These are phyloP conservation scores for Alternaria sp. DNA, from an alignment of 2,329 filamentous ascomycete genomes.

Conservation along the genomic window DNA sequence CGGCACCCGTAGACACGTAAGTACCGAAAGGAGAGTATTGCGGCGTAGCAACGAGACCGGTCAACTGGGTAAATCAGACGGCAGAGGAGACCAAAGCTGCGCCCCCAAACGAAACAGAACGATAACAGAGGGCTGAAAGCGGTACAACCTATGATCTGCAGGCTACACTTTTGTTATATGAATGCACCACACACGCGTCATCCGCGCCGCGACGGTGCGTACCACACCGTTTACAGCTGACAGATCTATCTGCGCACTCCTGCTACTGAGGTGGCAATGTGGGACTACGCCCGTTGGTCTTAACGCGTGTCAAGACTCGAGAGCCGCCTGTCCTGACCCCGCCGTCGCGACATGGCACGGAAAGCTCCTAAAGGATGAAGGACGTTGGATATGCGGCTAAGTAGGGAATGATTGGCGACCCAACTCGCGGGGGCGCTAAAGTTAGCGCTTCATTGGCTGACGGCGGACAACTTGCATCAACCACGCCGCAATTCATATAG, in stretches of 20 bases:
- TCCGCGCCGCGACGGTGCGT: conserved; percentile 32
- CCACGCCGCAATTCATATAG: conserved; percentile 26
- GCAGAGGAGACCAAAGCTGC: conserved; percentile 25
- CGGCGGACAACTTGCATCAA: conserved; percentile 11
- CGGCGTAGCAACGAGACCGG: conserved; percentile 23
- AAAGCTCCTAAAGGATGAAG: conserved; percentile 14
- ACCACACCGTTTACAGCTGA: conserved; percentile 8
- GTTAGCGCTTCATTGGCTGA: conserved; percentile 16
- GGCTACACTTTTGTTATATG: conserved; percentile 41
- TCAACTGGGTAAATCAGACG: conserved; percentile 24
- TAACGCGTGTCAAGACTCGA: conserved; percentile 24
- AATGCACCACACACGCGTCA: conserved; percentile 33
- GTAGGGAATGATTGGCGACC: conserved; percentile 14
- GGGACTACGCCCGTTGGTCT: conserved; percentile 20
- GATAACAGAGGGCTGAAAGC: conserved; percentile 31
- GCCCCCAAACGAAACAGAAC: conserved; percentile 26
- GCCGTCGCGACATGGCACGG: conserved; percentile 27
- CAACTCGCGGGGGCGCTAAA: conserved; percentile 23
- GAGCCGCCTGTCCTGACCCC: conserved; percentile 18
- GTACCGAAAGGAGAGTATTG: conserved; percentile 12
- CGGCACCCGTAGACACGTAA: conserved; percentile 9
- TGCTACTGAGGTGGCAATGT: conserved; percentile 23
- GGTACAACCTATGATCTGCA: conserved; percentile 42
- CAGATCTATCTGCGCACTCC: conserved; percentile 6
- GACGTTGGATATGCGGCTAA: conserved; percentile 12